Base-by-base conservation (phyloP, 768 basidiomycete species). In the Suillus variegatus region DNA sequence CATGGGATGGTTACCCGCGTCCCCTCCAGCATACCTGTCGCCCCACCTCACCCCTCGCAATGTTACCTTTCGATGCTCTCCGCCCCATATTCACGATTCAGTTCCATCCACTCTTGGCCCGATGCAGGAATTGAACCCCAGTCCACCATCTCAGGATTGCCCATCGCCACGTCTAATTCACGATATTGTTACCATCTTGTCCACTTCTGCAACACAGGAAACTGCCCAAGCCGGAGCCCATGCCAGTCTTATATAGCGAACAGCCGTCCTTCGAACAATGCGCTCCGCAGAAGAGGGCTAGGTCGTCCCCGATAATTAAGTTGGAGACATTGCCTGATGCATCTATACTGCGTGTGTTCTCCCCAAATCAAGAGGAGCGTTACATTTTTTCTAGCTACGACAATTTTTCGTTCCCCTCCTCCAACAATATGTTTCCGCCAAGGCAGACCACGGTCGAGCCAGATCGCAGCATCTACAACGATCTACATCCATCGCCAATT, bases 401-500 rank as follows among this genome's bases (percentile, higher is more conserved):
- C 10, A 13, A 18, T 18, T 20, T 43, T 10, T 12, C 7, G 20
- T 61, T 41, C 38, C 38, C n/a, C 14, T 10, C 16, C 7, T n/a
- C 38, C 55, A 18, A 63, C 18, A 20, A 25, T 16, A n/a, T 16
- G n/a, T 22, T 32, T 7, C 20, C 51, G 6, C 38, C 62, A n/a
- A 41, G 25, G 9, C 62, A 43, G 18, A 57, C 28, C 62, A 64
- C 41, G 65, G 64, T 63, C 36, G 61, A 61, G 41, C 62, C 36
- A 12, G 22, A 55, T 63, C 13, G 2, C 7, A 8, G 6, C 8
- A 22, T 41, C n/a, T 44, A 32, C 25, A 18, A 63, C 16, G 38
- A 40, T 28, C 32, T 36, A 6, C 40, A 66, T 56, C 68, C 67
- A 14, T 83, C 86, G 3, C 88, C 89, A 18, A 78, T 90, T 32